phyloP scores from a whole-genome alignment of 2,329 filamentous ascomycete genomes.

The Fusarium sp. region DNA sequence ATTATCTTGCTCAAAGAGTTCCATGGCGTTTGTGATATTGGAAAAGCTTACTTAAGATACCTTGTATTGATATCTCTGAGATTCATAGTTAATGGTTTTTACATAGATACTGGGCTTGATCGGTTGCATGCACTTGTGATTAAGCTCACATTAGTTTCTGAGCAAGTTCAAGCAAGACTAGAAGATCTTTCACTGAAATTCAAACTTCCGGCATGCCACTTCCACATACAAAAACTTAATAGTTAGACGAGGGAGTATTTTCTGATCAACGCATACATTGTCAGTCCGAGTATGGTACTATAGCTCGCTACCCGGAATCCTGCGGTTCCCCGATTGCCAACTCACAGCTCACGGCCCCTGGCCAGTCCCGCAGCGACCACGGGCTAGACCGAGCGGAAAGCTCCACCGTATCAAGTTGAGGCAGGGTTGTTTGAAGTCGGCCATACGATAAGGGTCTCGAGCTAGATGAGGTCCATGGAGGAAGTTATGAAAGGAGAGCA shows the following conservation, averaged over 20 bases:
- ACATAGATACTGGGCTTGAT: not conserved
- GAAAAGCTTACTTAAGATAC: slow-evolving; percentile 20
- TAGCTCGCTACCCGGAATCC: slow-evolving; percentile 19
- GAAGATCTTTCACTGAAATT: too few species aligned
- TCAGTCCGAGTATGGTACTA: slow-evolving; percentile 22
- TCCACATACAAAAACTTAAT: too few species aligned
- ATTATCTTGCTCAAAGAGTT: not conserved
- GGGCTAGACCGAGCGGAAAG: slow-evolving; percentile 46
- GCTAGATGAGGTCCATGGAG: slow-evolving; percentile 1
- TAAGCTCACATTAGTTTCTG: not conserved
- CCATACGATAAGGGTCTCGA: slow-evolving; percentile 21
- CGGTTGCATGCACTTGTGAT: not conserved
- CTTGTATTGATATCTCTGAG: slow-evolving; percentile 3
- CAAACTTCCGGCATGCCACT: not conserved
- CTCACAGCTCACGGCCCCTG: slow-evolving; percentile 41
- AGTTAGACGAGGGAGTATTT: too few species aligned
- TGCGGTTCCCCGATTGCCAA: slow-evolving; percentile 37
- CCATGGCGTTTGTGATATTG: slow-evolving; percentile 4
- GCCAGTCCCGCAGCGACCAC: slow-evolving; percentile 34
- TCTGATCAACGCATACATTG: too few species aligned
- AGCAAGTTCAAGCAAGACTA: too few species aligned
- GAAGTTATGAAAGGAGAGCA: not conserved
- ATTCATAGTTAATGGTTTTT: not conserved
- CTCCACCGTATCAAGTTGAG: slow-evolving; percentile 35
- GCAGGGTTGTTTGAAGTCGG: slow-evolving; percentile 24